Conservation (phyloP, 345 rosid genomes). For the Populus davidiana region DNA sequence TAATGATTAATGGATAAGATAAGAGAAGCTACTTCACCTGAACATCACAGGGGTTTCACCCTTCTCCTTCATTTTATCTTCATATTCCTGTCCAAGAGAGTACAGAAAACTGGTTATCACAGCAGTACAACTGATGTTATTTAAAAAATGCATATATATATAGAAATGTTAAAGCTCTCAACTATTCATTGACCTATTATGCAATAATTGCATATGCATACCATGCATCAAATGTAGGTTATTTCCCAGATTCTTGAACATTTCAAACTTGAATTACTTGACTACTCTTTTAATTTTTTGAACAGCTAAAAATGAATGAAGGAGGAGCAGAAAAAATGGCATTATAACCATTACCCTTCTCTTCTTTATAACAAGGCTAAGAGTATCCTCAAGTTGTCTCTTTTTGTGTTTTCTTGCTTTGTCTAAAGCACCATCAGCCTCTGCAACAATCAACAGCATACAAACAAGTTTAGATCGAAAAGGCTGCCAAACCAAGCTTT, state of each 20-base stretch:
- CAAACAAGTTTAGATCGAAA: constrained; percentile 15
- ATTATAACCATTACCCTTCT: constrained; percentile 61
- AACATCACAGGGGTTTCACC: constrained; percentile 97
- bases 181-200: background rate
- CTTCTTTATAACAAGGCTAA: constrained; percentile 81
- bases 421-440: constrained; percentile 99
- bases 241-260: background rate
- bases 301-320: background rate
- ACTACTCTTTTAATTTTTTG: background rate
- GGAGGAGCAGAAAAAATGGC: background rate
- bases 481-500: constrained; percentile 2
- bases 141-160: background rate
- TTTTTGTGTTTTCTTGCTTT: constrained; percentile 99
- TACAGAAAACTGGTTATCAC: constrained; percentile 3
- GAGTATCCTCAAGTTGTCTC: constrained; percentile 98
- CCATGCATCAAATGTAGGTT: background rate
- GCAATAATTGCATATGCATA: background rate
- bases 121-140: background rate
- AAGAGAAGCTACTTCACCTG: constrained; percentile 45
- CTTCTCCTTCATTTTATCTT: constrained; percentile 91
- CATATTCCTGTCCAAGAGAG: constrained; percentile 57
- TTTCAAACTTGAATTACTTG: constrained; percentile 5
- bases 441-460: constrained; percentile 42
- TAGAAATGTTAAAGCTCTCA: background rate
- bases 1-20: constrained; percentile 8